phyloP scores from a whole-genome alignment of 2,329 filamentous ascomycete genomes.

The Stemphylium lycopersici region DNA sequence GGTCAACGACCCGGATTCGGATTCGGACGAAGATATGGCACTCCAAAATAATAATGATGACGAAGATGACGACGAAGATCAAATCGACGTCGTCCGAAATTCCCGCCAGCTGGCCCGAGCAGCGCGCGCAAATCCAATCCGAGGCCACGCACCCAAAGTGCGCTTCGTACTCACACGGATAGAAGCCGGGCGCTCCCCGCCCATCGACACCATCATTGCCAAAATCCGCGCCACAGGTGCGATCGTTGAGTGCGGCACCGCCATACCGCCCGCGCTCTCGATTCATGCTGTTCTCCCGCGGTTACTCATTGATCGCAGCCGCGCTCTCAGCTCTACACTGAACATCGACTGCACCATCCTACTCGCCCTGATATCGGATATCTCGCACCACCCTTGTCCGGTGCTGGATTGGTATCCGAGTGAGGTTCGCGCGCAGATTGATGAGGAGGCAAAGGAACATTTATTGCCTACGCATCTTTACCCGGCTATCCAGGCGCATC shows the following conservation, averaged over 20 bases:
- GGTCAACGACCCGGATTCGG: constrained; percentile 54
- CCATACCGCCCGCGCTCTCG: constrained; percentile 30
- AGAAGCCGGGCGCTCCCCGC: constrained; percentile 54
- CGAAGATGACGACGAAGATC: constrained; percentile 58
- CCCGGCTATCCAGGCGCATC: constrained; percentile 62
- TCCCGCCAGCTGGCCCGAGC: constrained; percentile 65
- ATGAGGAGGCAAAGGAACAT: constrained; percentile 66
- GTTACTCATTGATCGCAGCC: constrained; percentile 49
- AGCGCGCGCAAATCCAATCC: constrained; percentile 61
- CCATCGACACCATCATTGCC: constrained; percentile 63
- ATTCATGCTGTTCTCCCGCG: constrained; percentile 35
- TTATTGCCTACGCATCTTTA: constrained; percentile 67
- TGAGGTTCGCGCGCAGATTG: constrained; percentile 68
- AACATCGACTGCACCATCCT: constrained; percentile 74
- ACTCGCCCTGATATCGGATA: constrained; percentile 74
- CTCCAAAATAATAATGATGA: constrained; percentile 33
- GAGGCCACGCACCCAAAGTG: constrained; percentile 65
- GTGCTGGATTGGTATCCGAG: constrained; percentile 61
- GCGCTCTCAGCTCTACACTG: constrained; percentile 52
- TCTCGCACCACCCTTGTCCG: constrained; percentile 63
- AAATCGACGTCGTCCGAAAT: constrained; percentile 65
- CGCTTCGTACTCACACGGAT: constrained; percentile 68
- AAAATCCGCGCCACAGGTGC: constrained; percentile 61
- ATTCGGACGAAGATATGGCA: constrained; percentile 52
- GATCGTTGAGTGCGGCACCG: constrained; percentile 38